These are phyloP conservation scores for Sphaerulina musiva DNA, from an alignment of 2,329 filamentous ascomycete species.

Conservation along the genomic window DNA sequence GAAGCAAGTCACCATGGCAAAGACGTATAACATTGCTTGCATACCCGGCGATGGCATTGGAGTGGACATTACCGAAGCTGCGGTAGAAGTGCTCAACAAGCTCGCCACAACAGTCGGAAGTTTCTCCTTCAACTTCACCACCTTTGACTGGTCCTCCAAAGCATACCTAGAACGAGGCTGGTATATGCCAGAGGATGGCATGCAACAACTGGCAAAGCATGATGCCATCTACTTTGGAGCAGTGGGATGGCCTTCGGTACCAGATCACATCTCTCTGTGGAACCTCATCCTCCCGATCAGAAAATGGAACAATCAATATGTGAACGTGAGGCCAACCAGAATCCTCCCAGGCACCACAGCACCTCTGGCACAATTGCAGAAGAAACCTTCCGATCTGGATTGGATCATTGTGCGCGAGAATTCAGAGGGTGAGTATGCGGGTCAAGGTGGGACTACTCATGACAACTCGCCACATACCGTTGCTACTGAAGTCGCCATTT, in stretches of 20 bases:
- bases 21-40: conserved; percentile 23
- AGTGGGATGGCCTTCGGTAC: conserved; percentile 56
- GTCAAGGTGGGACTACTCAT: conserved; percentile 41
- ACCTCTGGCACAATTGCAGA: conserved; percentile 35
- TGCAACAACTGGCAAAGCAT: conserved; percentile 46
- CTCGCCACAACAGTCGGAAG: conserved; percentile 40
- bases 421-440: conserved; percentile 45
- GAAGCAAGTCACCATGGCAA: not conserved
- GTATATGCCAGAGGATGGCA: conserved; percentile 49
- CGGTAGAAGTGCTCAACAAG: conserved; percentile 43
- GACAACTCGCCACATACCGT: conserved; percentile 37
- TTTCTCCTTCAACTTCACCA: conserved; percentile 47
- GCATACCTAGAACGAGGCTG: conserved; percentile 47
- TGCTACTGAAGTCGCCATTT: conserved; percentile 45
- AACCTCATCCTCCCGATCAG: conserved; percentile 60
- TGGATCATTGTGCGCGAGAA: conserved; percentile 47
- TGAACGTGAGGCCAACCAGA: conserved; percentile 55
- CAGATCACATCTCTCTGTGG: conserved; percentile 61
- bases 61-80: conserved; percentile 55
- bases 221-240: conserved; percentile 55
- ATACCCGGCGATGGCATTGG: conserved; percentile 61
- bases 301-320: conserved; percentile 61
- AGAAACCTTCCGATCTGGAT: conserved; percentile 36
- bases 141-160: conserved; percentile 47
- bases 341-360: conserved; percentile 40